Conservation (phyloP, 805 yeast species). For the Alloascoidea hylecoeti region DNA sequence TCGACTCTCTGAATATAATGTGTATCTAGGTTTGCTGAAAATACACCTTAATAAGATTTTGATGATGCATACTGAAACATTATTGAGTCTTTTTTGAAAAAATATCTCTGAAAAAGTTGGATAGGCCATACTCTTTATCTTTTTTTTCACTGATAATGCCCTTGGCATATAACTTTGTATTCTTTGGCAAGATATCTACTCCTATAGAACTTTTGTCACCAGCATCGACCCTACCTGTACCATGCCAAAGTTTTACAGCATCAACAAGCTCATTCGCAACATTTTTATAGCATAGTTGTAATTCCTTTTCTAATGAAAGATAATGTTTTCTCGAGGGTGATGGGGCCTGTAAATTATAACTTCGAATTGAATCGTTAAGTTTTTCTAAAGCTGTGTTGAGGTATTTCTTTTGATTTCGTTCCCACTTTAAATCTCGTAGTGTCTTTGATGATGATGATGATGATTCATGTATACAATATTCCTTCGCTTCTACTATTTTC, state of each 20-base stretch:
- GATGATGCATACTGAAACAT: too few species aligned
- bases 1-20: too few species aligned
- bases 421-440: constrained; percentile 21
- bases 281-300: constrained; percentile 21
- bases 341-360: constrained; percentile 55
- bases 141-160: constrained; percentile 9
- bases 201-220: not conserved
- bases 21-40: too few species aligned
- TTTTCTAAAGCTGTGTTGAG: constrained; percentile 20
- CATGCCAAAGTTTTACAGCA: constrained; percentile 5
- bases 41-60: too few species aligned
- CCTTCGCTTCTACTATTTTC: constrained; percentile 8
- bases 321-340: constrained; percentile 43
- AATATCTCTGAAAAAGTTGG: constrained; percentile 11
- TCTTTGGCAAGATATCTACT: not conserved
- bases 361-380: constrained; percentile 35
- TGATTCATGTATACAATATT: constrained; percentile 6
- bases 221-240: too few species aligned
- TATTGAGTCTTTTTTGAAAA: too few species aligned
- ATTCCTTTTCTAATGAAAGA: constrained; percentile 27
- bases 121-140: constrained; percentile 15
- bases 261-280: constrained; percentile 14
- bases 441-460: not conserved
- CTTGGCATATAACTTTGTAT: not conserved
- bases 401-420: constrained; percentile 15